Evolutionary conservation across 179 eudicot genomes (phyloP).

Genomic region (Silene vulgaris): DNA sequence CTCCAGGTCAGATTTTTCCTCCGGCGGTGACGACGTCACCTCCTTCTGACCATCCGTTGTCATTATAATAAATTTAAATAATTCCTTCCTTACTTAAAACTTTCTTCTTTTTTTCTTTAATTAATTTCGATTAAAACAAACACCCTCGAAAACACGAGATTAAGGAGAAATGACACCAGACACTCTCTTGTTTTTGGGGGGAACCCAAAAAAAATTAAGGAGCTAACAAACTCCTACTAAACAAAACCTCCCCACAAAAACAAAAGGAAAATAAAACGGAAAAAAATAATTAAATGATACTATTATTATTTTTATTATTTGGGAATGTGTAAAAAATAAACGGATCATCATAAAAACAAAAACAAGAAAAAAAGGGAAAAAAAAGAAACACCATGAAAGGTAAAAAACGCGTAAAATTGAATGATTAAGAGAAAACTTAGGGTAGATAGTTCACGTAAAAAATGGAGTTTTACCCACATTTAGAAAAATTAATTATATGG

Average conservation of each 20-base stretch:
- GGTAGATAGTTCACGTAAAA: slow-evolving; percentile 1
- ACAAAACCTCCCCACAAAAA: slow-evolving; percentile 21
- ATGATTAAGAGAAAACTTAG: slow-evolving; percentile 18
- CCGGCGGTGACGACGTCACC: neutral
- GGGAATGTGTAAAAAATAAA: slow-evolving; percentile 4
- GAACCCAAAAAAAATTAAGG: slow-evolving; percentile 22
- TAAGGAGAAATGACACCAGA: slow-evolving; percentile 19
- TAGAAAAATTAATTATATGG: neutral
- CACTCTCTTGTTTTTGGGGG: slow-evolving; percentile 19
- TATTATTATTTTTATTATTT: neutral
- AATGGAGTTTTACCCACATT: neutral
- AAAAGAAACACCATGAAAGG: neutral
- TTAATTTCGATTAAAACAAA: neutral
- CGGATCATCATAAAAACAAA: slow-evolving; percentile 7
- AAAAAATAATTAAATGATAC: neutral
- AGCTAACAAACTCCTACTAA: slow-evolving; percentile 23
- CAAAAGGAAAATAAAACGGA: neutral
- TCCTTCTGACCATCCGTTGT: slow-evolving; percentile 22
- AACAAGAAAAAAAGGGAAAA: neutral
- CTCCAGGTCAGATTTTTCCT: slow-evolving; percentile 23
- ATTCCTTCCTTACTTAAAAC: neutral
- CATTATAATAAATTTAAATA: neutral
- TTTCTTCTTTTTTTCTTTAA: neutral
- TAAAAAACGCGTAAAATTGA: slow-evolving; percentile 18
- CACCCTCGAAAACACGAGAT: neutral